phyloP scores from a whole-genome alignment of 2,329 filamentous ascomycete genomes.

The Fusarium sp. region DNA sequence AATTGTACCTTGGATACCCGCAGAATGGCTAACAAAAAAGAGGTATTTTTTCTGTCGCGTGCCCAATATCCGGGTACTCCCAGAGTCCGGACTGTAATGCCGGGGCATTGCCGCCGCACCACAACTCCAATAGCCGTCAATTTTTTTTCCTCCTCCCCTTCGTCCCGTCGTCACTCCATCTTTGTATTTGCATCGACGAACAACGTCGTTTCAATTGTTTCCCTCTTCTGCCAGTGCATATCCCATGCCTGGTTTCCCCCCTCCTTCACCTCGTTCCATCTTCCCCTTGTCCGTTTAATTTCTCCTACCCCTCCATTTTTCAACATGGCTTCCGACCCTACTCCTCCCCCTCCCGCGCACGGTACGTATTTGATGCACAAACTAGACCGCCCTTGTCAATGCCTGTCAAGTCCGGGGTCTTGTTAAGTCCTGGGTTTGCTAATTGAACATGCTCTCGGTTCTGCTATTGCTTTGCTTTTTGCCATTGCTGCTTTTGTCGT shows the following conservation, averaged over 20 bases:
- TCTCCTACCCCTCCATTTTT: constrained; percentile 29
- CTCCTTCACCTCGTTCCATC: constrained; percentile 21
- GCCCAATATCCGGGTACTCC: constrained; percentile 19
- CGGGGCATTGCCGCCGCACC: constrained; percentile 44
- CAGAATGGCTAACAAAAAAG: background rate
- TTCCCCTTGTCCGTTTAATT: constrained; percentile 31
- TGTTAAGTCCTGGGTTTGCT: constrained; percentile 5
- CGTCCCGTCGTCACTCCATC: constrained; percentile 33
- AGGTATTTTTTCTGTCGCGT: constrained; percentile 34
- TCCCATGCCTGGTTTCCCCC: constrained; percentile 41
- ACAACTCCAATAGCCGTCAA: constrained; percentile 39
- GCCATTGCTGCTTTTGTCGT: background rate
- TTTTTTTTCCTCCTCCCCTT: constrained; percentile 45
- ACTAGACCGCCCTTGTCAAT: constrained; percentile 35
- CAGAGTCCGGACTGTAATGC: constrained; percentile 30
- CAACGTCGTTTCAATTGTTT: constrained; percentile 39
- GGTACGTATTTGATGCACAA: constrained; percentile 38
- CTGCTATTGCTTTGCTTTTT: background rate
- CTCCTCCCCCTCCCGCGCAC: constrained; percentile 42
- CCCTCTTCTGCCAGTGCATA: constrained; percentile 39
- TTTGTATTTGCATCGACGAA: constrained; percentile 30
- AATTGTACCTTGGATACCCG: constrained; percentile 21
- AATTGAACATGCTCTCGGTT: constrained; percentile 5
- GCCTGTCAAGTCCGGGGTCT: constrained; percentile 28
- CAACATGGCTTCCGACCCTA: constrained; percentile 48